These are phyloP conservation scores for Tetragonia tetragonoides DNA, from an alignment of 148 eudicot genomes.

Conservation along the genomic window DNA sequence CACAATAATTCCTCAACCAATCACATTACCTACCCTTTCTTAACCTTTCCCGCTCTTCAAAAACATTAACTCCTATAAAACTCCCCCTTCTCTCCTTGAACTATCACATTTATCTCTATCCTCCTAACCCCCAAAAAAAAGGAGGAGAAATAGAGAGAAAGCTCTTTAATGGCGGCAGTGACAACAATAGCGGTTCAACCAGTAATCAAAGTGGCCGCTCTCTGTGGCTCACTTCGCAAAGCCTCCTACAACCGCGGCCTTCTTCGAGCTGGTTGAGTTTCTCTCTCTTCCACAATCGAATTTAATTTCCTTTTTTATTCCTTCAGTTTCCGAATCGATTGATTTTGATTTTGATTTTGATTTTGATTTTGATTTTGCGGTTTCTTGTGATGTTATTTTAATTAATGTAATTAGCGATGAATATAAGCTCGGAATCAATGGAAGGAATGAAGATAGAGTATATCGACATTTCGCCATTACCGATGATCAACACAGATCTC, in stretches of 20 bases:
- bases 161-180: background rate
- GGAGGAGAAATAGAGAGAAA: too few relatives aligned
- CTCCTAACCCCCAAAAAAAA: too few relatives aligned
- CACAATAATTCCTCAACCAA: too few relatives aligned
- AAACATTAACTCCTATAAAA: too few relatives aligned
- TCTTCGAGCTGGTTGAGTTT: constrained; percentile 57
- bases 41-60: too few relatives aligned
- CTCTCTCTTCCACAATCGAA: background rate
- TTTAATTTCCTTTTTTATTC: background rate
- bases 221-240: constrained; percentile 82
- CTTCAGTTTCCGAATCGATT: background rate
- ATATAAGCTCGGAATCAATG: constrained; percentile 48
- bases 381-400: background rate
- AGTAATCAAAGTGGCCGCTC: constrained; percentile 61
- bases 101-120: too few relatives aligned
- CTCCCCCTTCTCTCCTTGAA: too few relatives aligned
- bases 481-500: constrained; percentile 82
- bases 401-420: constrained; percentile 36
- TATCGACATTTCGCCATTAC: constrained; percentile 71
- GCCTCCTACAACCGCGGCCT: constrained; percentile 76
- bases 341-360: background rate
- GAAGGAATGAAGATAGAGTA: constrained; percentile 54
- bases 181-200: constrained; percentile 32
- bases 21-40: too few relatives aligned
- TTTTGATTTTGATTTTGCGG: background rate